These are phyloP conservation scores for Pleurotus tuber-regium DNA, from an alignment of 768 basidiomycete species.

Conservation along the genomic window DNA sequence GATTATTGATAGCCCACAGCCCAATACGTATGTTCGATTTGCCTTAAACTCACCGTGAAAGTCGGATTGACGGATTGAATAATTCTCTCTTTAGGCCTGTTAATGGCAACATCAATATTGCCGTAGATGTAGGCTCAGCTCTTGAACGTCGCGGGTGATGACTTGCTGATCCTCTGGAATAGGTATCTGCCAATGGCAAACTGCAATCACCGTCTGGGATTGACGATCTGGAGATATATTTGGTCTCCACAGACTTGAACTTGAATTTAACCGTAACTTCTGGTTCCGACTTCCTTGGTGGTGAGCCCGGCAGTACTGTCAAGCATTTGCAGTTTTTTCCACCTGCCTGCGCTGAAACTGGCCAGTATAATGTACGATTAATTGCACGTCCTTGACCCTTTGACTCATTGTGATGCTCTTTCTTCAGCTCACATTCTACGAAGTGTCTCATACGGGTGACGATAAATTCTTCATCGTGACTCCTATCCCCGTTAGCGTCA, in stretches of 20 bases:
- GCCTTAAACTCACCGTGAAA: too few species aligned
- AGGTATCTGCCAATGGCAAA: constrained; percentile 45
- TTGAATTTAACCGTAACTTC: constrained; percentile 39
- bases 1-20: constrained; percentile 32
- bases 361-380: constrained; percentile 44
- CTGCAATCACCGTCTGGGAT: constrained; percentile 36
- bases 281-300: constrained; percentile 31
- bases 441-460: constrained; percentile 32
- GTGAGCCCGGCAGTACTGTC: constrained; percentile 40
- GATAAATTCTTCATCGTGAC: constrained; percentile 37
- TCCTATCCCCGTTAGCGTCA: constrained; percentile 33
- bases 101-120: constrained; percentile 23
- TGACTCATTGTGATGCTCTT: too few species aligned
- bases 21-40: constrained; percentile 19
- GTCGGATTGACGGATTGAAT: too few species aligned
- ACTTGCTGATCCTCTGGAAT: too few species aligned
- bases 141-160: too few species aligned
- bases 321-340: constrained; percentile 35
- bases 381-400: too few species aligned
- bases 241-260: constrained; percentile 36
- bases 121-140: constrained; percentile 26
- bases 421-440: constrained; percentile 45
- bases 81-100: constrained; percentile 24
- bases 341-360: constrained; percentile 38
- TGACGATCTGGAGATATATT: constrained; percentile 38